These are phyloP conservation scores for Kwoniella mangroviensis DNA, from an alignment of 768 basidiomycete genomes.

Conservation along the genomic window DNA sequence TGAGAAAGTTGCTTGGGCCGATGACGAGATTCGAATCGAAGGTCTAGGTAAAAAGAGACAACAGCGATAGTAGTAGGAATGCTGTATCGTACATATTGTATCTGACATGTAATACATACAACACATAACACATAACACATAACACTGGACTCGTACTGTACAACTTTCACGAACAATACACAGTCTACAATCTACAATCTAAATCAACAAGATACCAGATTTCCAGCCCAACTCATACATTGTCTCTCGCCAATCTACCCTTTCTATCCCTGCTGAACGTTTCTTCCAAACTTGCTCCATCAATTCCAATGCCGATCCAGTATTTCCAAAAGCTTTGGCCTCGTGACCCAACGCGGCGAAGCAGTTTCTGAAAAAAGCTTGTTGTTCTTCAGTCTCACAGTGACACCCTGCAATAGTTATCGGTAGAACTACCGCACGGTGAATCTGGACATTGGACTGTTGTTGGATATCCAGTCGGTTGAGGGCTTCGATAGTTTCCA, in stretches of 20 bases:
- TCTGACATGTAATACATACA: neutral
- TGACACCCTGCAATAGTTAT: slow-evolving; percentile 39
- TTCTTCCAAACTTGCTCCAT: slow-evolving; percentile 37
- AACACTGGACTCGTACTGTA: neutral
- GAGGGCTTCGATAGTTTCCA: slow-evolving; percentile 24
- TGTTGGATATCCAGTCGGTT: slow-evolving; percentile 18
- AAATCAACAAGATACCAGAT: slow-evolving; percentile 28
- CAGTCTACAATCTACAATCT: neutral
- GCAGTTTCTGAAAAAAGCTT: slow-evolving; percentile 21
- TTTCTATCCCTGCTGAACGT: slow-evolving; percentile 1
- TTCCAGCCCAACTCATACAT: slow-evolving; percentile 31
- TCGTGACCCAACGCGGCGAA: slow-evolving; percentile 26
- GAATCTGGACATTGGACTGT: slow-evolving; percentile 17
- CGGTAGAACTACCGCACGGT: slow-evolving; percentile 30
- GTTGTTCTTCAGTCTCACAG: slow-evolving; percentile 14
- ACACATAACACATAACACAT: no score
- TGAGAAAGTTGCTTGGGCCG: slow-evolving; percentile 20
- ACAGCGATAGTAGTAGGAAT: neutral
- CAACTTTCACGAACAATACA: slow-evolving; percentile 8
- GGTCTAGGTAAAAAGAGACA: slow-evolving; percentile 20
- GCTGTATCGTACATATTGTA: neutral
- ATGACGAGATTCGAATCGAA: slow-evolving; percentile 20
- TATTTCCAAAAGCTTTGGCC: slow-evolving; percentile 34
- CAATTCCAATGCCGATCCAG: slow-evolving; percentile 25
- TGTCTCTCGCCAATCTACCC: slow-evolving; percentile 28